Evolutionary conservation across 1,284 basidiomycete species (phyloP).

Genomic region (Sanghuangporus baumii): DNA sequence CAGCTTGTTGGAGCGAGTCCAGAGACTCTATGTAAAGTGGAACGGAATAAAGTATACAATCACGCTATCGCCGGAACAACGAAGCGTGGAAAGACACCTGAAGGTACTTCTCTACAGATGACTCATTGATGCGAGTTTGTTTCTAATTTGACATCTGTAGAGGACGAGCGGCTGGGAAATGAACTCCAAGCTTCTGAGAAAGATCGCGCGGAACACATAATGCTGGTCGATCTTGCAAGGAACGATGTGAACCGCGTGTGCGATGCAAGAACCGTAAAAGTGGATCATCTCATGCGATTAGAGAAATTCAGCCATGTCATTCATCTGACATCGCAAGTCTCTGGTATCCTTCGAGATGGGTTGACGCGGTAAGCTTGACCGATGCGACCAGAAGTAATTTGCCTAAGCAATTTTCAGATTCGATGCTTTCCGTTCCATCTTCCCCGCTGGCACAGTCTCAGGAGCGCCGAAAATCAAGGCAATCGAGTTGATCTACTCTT

Average conservation of each 20-base stretch:
- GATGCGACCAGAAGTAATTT: neutral
- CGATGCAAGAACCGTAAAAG: slow-evolving; percentile 91
- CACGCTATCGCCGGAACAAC: slow-evolving; percentile 98
- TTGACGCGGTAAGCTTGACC: slow-evolving; percentile 62
- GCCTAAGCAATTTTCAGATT: slow-evolving; percentile 51
- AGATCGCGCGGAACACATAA: slow-evolving; percentile 97
- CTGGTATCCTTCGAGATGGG: slow-evolving; percentile 79
- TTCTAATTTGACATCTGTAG: slow-evolving; percentile 35
- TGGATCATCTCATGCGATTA: slow-evolving; percentile 91
- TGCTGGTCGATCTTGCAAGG: slow-evolving; percentile 98
- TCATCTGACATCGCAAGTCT: slow-evolving; percentile 94
- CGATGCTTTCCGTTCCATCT: slow-evolving; percentile 98
- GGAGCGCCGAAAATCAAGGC: slow-evolving; percentile 99
- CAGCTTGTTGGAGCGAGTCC: slow-evolving; percentile 97
- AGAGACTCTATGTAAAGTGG: slow-evolving; percentile 96
- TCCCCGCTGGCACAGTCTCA: slow-evolving; percentile 98
- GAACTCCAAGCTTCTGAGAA: slow-evolving; percentile 83
- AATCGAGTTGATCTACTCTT: slow-evolving; percentile 84
- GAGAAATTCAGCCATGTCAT: slow-evolving; percentile 99
- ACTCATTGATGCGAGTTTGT: neutral
- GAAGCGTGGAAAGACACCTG: slow-evolving; percentile 76
- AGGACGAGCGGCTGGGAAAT: slow-evolving; percentile 79
- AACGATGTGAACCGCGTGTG: slow-evolving; percentile 99
- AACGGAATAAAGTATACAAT: slow-evolving; percentile 89
- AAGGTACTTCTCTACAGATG: slow-evolving; percentile 45